A percentile compares a stretch with the other conserved stretches of the same genome.
Conservation (phyloP, 2,329 filamentous ascomycete genomes). For the Periconia digitata region DNA sequence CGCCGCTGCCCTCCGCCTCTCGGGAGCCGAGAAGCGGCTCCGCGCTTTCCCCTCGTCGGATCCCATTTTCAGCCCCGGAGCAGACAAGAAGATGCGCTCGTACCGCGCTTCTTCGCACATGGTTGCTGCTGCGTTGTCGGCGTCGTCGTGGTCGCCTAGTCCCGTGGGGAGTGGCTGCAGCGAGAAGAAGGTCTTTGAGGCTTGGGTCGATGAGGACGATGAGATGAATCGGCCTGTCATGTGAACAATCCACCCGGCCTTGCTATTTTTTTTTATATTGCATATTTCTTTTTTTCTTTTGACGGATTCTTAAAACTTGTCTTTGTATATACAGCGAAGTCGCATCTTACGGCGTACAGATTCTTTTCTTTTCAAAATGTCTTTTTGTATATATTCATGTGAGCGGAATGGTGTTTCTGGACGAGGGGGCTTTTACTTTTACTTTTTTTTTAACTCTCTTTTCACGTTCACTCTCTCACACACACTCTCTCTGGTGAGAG, state of each 20-base stretch:
- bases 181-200: conserved; percentile 24
- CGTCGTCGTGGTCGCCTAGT: conserved; percentile 17
- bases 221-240: conserved; percentile 37
- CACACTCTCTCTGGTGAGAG: too few relatives aligned
- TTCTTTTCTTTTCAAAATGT: too few relatives aligned
- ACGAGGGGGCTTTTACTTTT: too few relatives aligned
- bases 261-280: neutral
- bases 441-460: too few relatives aligned
- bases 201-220: conserved; percentile 36
- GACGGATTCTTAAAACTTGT: neutral
- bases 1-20: conserved; percentile 19
- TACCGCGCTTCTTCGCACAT: conserved; percentile 18
- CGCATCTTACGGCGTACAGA: neutral
- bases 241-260: conserved; percentile 8
- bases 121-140: too few relatives aligned
- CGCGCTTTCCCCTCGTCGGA: conserved; percentile 17
- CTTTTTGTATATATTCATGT: too few relatives aligned
- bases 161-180: conserved; percentile 8
- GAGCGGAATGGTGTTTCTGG: too few relatives aligned
- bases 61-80: conserved; percentile 21
- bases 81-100: conserved; percentile 28
- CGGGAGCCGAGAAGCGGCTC: conserved; percentile 23
- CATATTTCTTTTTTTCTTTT: neutral
- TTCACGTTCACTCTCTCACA: too few relatives aligned
- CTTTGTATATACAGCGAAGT: too few relatives aligned